Conservation (phyloP, 176 grass and related monocot genomes). For the Oryza longistaminata region DNA sequence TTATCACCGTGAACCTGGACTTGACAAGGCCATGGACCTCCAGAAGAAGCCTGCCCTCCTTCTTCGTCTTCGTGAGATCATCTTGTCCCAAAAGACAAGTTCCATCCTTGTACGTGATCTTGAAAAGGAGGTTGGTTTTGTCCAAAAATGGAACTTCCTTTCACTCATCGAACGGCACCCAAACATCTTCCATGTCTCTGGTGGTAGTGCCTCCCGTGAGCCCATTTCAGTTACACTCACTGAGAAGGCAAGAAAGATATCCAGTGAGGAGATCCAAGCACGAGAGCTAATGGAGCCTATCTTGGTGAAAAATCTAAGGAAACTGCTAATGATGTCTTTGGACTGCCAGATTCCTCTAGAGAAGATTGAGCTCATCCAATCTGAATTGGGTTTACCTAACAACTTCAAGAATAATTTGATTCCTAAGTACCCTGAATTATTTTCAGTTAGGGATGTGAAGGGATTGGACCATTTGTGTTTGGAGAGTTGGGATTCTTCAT, state of each 20-base stretch:
- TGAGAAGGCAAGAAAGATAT: constrained; percentile 76
- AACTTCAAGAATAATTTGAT: constrained; percentile 69
- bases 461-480: constrained; percentile 61
- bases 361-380: constrained; percentile 81
- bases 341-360: constrained; percentile 78
- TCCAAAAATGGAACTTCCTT: constrained; percentile 81
- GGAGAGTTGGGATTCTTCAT: constrained; percentile 83
- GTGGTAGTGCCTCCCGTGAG: constrained; percentile 42
- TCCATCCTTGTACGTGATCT: constrained; percentile 74
- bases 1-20: constrained; percentile 72
- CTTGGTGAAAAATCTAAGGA: constrained; percentile 79
- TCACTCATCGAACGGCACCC: constrained; percentile 72
- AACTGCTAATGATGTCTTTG: constrained; percentile 91
- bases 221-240: constrained; percentile 74
- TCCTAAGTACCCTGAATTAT: constrained; percentile 67
- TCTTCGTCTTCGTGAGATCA: constrained; percentile 62
- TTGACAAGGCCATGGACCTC: constrained; percentile 86
- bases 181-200: constrained; percentile 64
- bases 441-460: constrained; percentile 59
- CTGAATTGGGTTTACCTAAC: constrained; percentile 62
- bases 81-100: constrained; percentile 56
- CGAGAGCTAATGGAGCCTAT: constrained; percentile 73
- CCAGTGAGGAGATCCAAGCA: constrained; percentile 50
- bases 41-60: constrained; percentile 76
- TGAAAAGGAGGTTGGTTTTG: constrained; percentile 85